Evolutionary conservation across 2,329 filamentous ascomycete genomes (phyloP), one percentile per base, ranked within the genome.

Genomic region (Plectosphaerella sp.): DNA sequence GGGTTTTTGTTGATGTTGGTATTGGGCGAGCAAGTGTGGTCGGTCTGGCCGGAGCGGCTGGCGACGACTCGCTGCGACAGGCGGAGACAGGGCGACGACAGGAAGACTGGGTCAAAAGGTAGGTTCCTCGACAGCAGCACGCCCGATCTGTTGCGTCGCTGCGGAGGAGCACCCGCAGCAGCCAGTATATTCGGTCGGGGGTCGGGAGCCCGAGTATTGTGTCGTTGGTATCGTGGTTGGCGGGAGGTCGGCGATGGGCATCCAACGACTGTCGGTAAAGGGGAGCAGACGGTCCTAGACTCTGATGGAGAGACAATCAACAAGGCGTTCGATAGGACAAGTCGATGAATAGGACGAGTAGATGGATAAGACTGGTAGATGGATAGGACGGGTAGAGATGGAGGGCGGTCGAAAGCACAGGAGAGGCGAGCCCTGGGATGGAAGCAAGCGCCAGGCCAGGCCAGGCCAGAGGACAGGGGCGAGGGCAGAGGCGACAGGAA

Each of bases 401-500:
- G 7, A 39, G 14, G 37, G 14, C 14, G 37, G 37, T n/a, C 14
- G 4, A n/a, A n/a, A 39, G 16, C 10, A 16, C 14, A 39, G 37
- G 37, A 39, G 37, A 39, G 37, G 14, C 37, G 37, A n/a, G 28
- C 28, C 28, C 28, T 33, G 28, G 28, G 28, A 33, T 33, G 28
- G 28, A 50, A 41, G 37, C 35, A n/a, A 41, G 39, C 20, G 37
- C 39, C 51, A 46, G 35, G 24, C 45, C 47, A 47, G 48, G 14
- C 18, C 25, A n/a, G 22, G 28, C 37, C 45, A 48, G 41, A n/a
- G 39, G 39, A 42, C 39, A n/a, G 39, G 12, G 16, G 39, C 16
- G 10, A 16, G 14, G 18, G 39, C 5, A 25, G 14, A 43, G 42
- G 37, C 36, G 42, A 28, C 50, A 51, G 56, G 57, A 25, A 12